phyloP scores from a whole-genome alignment of 495 filamentous ascomycete species.

The Neurospora africana region DNA sequence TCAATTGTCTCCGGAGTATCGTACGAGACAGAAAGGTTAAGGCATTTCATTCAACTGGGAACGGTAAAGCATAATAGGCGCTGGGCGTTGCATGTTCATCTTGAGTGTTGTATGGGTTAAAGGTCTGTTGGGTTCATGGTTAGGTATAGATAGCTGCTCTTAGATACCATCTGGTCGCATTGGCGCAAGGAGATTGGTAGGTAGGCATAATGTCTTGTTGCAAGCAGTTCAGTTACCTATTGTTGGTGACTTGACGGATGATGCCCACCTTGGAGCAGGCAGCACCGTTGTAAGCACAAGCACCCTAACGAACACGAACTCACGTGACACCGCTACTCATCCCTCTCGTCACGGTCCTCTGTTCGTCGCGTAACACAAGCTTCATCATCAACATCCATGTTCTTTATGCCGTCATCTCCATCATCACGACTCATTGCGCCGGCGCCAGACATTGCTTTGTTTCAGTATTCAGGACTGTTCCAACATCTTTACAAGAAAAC shows the following conservation, averaged over 20 bases:
- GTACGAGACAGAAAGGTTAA: not conserved
- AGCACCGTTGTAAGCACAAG: not conserved
- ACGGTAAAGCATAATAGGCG: not conserved
- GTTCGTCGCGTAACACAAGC: not conserved
- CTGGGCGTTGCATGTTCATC: not conserved
- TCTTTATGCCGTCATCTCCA: not conserved
- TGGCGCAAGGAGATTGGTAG: not conserved
- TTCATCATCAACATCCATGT: not conserved
- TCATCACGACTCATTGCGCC: not conserved
- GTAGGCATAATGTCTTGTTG: not conserved
- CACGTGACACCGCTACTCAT: not conserved
- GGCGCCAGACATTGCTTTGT: not conserved
- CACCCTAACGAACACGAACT: not conserved
- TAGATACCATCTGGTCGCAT: not conserved
- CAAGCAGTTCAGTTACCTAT: not conserved
- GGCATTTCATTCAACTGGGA: not conserved
- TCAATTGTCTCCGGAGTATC: not conserved
- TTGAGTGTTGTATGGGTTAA: not conserved
- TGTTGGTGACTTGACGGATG: not conserved
- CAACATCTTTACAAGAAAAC: not conserved
- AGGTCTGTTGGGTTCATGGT: not conserved
- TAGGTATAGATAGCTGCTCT: not conserved
- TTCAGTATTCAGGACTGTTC: not conserved
- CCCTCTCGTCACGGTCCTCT: not conserved
- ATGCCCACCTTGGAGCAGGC: not conserved